Base-by-base conservation (phyloP, 257 asterid genomes). In the Petrea volubilis region DNA sequence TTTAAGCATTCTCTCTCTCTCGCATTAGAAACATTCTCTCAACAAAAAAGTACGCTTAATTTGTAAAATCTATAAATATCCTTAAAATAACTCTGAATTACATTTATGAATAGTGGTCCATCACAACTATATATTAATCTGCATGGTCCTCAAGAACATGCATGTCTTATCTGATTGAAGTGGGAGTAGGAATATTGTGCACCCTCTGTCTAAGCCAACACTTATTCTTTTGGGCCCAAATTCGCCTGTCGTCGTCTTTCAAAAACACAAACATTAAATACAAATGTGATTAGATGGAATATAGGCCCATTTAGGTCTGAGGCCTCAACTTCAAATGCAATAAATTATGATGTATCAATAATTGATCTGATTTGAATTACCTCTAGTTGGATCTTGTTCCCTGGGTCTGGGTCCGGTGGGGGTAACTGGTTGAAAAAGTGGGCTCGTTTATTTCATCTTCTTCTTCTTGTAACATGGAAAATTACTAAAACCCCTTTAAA, bases 71-170 rank as follows among this genome's bases (percentile, higher is more conserved):
- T 2, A 31, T 2, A 31, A 31, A 31, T 31, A 31, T 31, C 5
- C 38, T 31, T 31, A 7, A 31, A 31, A 31, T 31, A 31, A 3
- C 7, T 31, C 3, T 40, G 6, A 43, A 43, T 43, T 11, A 43
- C 17, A 7, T 20, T 20, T 51, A 12, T 23, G 62, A 27, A 56
- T 12, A 21, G 60, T 62, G 68, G 64, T 10, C 68, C 74, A 68
- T 23, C 9, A 12, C 31, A 44, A 23, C 23, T 27, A 38, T 38
- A 33, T 33, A 40, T 34, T n/a, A 46, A 71, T 55, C 1, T 55
- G 59, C 34, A 62, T 62, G 81, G 78, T 43, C 77, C 82, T 64
- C 58, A 46, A 1, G 33, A 64, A 44, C 73, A 78, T 78, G 82
- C 79, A 44, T 2, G 71, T 71, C 77, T 18, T 67, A 46, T 77